phyloP scores from a whole-genome alignment of 73 alveolate genomes.

The Durusdinium trenchii region DNA sequence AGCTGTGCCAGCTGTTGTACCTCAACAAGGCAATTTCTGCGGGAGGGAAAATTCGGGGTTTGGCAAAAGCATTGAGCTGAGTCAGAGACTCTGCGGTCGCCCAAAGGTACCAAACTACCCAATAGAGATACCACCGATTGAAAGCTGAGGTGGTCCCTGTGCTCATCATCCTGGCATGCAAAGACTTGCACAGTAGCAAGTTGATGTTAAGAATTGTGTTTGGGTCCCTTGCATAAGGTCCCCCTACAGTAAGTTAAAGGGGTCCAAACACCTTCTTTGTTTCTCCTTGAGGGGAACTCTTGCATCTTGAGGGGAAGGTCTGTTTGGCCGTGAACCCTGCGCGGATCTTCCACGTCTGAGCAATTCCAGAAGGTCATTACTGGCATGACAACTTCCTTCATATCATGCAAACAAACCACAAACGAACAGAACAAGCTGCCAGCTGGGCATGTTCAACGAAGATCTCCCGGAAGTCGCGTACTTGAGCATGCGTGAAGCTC shows the following conservation, averaged over 20 bases:
- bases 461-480: slow-evolving; percentile 59
- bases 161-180: slow-evolving; percentile 32
- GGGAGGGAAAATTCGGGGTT: neutral
- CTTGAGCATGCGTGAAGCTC: slow-evolving; percentile 21
- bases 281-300: too few species aligned
- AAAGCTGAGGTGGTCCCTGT: slow-evolving; percentile 1
- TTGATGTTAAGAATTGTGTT: too few species aligned
- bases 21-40: neutral
- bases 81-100: slow-evolving; percentile 46
- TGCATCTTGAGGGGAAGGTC: too few species aligned
- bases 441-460: slow-evolving; percentile 14
- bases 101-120: slow-evolving; percentile 37
- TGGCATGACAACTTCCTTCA: too few species aligned
- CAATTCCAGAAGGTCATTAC: too few species aligned
- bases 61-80: neutral
- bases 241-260: too few species aligned
- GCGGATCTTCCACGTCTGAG: too few species aligned
- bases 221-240: too few species aligned
- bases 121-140: slow-evolving; percentile 13
- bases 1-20: slow-evolving; percentile 60
- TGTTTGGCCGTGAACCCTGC: too few species aligned
- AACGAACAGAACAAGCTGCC: neutral
- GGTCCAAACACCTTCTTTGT: too few species aligned
- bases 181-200: too few species aligned
- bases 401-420: too few species aligned